phyloP scores from a whole-genome alignment of 2,329 filamentous ascomycete genomes.

The Neospermospora avenae region DNA sequence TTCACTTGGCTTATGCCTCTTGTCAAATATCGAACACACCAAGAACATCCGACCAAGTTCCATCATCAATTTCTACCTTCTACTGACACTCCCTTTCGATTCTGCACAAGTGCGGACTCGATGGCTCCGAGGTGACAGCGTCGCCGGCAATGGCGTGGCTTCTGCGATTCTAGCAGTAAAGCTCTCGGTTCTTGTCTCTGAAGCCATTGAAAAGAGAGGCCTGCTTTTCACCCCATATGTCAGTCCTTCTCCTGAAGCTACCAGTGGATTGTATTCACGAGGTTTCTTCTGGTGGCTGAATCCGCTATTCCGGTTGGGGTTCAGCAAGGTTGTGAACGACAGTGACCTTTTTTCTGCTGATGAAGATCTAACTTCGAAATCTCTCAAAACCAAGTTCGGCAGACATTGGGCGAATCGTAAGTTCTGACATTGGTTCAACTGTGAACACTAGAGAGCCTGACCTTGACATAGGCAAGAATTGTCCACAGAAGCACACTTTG shows the following conservation, averaged over 20 bases:
- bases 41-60: conserved; percentile 25
- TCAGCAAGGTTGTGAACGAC: conserved; percentile 29
- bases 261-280: conserved; percentile 35
- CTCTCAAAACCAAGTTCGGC: conserved; percentile 13
- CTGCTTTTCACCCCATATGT: conserved; percentile 15
- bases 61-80: conserved; percentile 26
- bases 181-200: conserved; percentile 19
- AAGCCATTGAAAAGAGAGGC: conserved; percentile 23
- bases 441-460: conserved; percentile 5
- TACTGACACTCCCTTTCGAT: conserved; percentile 28
- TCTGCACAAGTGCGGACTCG: conserved; percentile 21
- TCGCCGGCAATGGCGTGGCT: conserved; percentile 4
- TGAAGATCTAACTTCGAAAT: conserved; percentile 17
- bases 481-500: conserved; percentile 18
- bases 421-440: background rate
- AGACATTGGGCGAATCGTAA: conserved; percentile 18
- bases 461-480: conserved; percentile 9
- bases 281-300: conserved; percentile 39
- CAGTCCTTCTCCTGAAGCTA: conserved; percentile 30
- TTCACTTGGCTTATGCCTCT: conserved; percentile 16
- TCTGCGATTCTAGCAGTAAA: conserved; percentile 21
- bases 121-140: conserved; percentile 17
- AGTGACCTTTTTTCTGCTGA: conserved; percentile 30
- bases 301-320: conserved; percentile 34
- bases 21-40: conserved; percentile 27